These are phyloP conservation scores for Prunus kanzakura DNA, from an alignment of 306 rosid species.

Conservation along the genomic window DNA sequence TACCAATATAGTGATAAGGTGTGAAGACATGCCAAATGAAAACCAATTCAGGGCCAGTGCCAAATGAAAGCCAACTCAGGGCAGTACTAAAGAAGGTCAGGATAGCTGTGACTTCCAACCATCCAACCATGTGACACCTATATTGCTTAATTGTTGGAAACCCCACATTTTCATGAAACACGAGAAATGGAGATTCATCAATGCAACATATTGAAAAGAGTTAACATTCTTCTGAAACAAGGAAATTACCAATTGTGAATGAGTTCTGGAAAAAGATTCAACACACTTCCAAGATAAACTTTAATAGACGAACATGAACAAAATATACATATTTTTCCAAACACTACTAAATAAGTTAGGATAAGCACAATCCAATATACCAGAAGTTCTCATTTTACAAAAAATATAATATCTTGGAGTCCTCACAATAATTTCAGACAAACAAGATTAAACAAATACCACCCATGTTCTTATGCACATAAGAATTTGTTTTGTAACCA, in stretches of 20 bases:
- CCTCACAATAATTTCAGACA: neutral
- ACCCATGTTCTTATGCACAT: neutral
- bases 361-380: neutral
- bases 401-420: neutral
- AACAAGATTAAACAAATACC: neutral
- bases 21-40: neutral
- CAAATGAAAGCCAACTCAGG: neutral
- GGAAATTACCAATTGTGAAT: neutral
- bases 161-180: neutral
- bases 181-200: neutral
- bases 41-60: neutral
- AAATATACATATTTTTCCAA: neutral
- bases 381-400: neutral
- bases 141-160: neutral
- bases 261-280: neutral
- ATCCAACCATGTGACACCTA: neutral
- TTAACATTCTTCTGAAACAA: neutral
- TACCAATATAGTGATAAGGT: neutral
- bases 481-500: neutral
- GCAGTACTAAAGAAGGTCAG: neutral
- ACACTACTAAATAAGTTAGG: neutral
- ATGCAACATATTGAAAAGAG: neutral
- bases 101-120: neutral
- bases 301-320: neutral
- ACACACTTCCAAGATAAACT: neutral